Percentiles rank a stretch among this genome's conserved stretches.
Conservation (phyloP, 257 asterid genomes). For the Solanum bukasovii region DNA sequence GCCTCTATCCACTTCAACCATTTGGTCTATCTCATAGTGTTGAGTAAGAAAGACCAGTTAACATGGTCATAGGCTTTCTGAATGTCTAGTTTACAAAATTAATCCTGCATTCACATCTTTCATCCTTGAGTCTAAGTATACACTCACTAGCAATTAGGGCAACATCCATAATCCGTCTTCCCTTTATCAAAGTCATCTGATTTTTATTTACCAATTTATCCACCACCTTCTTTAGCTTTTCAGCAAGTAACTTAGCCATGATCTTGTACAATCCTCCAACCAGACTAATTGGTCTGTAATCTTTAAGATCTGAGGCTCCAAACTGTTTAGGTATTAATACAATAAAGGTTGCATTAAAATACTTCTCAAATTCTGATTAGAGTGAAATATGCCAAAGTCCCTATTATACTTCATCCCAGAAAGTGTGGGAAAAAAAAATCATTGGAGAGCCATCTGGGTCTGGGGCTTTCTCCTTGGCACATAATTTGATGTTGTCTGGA, state of each 20-base stretch:
- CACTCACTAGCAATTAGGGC: neutral
- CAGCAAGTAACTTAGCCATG: neutral
- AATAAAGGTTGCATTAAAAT: neutral
- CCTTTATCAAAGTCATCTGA: neutral
- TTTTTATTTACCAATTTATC: neutral
- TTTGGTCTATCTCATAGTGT: neutral
- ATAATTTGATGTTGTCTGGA: neutral
- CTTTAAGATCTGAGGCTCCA: neutral
- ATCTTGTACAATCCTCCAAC: neutral
- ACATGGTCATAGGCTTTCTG: neutral
- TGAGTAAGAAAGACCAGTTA: neutral
- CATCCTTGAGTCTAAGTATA: neutral
- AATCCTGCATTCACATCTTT: neutral
- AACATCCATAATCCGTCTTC: neutral
- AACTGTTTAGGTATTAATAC: neutral
- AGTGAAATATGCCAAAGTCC: neutral
- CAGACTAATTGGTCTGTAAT: neutral
- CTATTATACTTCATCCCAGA: neutral
- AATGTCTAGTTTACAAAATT: neutral
- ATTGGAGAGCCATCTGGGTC: neutral
- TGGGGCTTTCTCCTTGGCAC: neutral
- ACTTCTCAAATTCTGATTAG: neutral
- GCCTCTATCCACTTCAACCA: neutral
- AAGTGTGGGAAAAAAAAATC: neutral
- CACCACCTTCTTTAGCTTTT: neutral